Evolutionary conservation across 345 rosid species (phyloP), one percentile per base, ranked within the genome.

Genomic region (Leavenworthia alabamica): DNA sequence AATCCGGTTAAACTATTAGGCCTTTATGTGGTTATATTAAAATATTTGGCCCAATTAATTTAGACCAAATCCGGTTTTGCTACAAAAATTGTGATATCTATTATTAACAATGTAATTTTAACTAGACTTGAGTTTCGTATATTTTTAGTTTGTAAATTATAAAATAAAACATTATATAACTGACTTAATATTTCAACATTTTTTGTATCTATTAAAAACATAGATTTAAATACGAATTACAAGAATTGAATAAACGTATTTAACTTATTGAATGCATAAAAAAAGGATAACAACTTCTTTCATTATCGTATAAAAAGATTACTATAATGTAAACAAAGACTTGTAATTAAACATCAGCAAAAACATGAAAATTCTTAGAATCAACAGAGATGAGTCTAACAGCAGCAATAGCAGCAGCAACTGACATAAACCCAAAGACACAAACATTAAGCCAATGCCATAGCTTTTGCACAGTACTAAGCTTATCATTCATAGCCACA

Each of bases 401-500:
- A 53, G 96, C 88, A 46, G 95, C 78, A 27, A 87, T 46, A 6
- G 82, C 71, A 16, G 99, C 90, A 2, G 88, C 94, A 22, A 79
- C 42, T 36, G 97, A 78, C 86, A 83, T 67, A 20, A 70, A 50
- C 44, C 83, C 65, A 33, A 93, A 93, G 77, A 88, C 52, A 4
- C 48, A 53, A 48, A 93, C 83, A 45, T 93, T 89, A 56, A 87
- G 57, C 99, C 99, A 86, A 75, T 90, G 99, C 96, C 97, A 89
- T 2, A 78, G 57, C 79, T 77, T 84, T 39, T 77, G 86, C 1
- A 58, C 22, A 16, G 81, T 14, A 32, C 36, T 68, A 60, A 87
- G 68, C 62, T 79, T 72, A 58, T 33, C 60, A 60, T 53, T 62
- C 82, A 68, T 89, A 13, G 92, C 96, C 15, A 72, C 72, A 39